Base-by-base conservation (phyloP, 2,329 filamentous ascomycete genomes). In the Clonostachys sp. region DNA sequence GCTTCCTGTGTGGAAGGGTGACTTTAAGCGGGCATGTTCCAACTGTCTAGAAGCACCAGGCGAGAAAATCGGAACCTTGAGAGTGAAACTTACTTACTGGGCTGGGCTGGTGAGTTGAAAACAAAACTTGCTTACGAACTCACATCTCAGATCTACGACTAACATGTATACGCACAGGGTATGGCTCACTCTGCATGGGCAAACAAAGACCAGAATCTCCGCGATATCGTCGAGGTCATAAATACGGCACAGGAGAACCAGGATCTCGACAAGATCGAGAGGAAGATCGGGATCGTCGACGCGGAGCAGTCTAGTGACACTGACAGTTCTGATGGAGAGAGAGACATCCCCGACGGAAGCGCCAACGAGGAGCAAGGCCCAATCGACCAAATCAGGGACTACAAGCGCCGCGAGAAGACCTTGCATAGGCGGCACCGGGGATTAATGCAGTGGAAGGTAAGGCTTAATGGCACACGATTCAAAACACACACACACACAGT, bases 371-470 rank as follows among this genome's bases (percentile, higher is more conserved):
- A 67, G 73, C 51, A 81, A 73, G 38, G 59, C 68, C 36, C 64
- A 71, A 48, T 69, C 10, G 74, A 76, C 41, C 71, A 78, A 58
- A 50, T 82, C 42, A 76, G 73, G 48, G 83, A 86, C 50, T 87
- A 83, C 59, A 80, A 77, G 58, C 70, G 73, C 48, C 71, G 83
- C 54, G 70, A 75, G 52, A 79, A 77, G 62, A 73, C 78, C 50
- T 65, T 86, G 52, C 83, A 88, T 61, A 70, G 84, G 44, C 77
- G 79, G 58, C 83, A 90, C 57, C 68, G 83, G 18, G 86, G 86
- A 0, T 59, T 86, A 39, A 90, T 90, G 86, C 86, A 90, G 65
- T 90, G 84, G 81, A 69, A 69, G 61, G 65, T 67, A 54, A 55
- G 62, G 45, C 30, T 36, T 39, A 30, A 30, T 30, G 10, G 9